phyloP scores from a whole-genome alignment of 2,329 filamentous ascomycete genomes.

The Calonectria henricotiae region DNA sequence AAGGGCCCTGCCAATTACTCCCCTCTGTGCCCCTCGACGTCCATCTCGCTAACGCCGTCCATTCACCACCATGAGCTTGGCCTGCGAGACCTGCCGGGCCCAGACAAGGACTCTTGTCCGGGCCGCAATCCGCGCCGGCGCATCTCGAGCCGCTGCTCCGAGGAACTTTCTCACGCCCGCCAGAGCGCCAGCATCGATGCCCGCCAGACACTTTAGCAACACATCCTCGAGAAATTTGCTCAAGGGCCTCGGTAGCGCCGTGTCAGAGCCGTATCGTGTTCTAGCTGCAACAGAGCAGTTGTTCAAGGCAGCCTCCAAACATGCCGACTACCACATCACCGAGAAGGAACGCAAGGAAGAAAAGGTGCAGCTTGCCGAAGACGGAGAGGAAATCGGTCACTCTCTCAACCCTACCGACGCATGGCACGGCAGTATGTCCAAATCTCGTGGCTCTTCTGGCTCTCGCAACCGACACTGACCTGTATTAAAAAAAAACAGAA shows the following conservation, averaged over 20 bases:
- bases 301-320: slow-evolving; percentile 81
- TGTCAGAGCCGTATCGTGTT: slow-evolving; percentile 77
- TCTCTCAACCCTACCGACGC: slow-evolving; percentile 54
- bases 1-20: slow-evolving; percentile 44
- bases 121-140: slow-evolving; percentile 54
- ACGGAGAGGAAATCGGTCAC: slow-evolving; percentile 85
- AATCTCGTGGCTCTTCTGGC: background rate
- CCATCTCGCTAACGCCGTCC: background rate
- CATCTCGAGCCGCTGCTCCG: slow-evolving; percentile 50
- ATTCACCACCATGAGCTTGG: slow-evolving; percentile 55
- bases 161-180: slow-evolving; percentile 45
- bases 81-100: slow-evolving; percentile 66
- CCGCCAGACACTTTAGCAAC: slow-evolving; percentile 58
- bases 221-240: slow-evolving; percentile 56
- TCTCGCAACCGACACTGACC: slow-evolving; percentile 21
- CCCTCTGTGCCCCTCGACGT: slow-evolving; percentile 32
- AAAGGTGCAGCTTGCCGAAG: slow-evolving; percentile 79
- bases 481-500: slow-evolving; percentile 65
- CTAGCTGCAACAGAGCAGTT: slow-evolving; percentile 85
- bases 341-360: slow-evolving; percentile 77
- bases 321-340: slow-evolving; percentile 85
- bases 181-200: slow-evolving; percentile 31
- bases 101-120: slow-evolving; percentile 63
- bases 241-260: slow-evolving; percentile 55
- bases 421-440: slow-evolving; percentile 83